These are phyloP conservation scores for Trametes coccinea DNA, from an alignment of 768 basidiomycete species.

Conservation along the genomic window DNA sequence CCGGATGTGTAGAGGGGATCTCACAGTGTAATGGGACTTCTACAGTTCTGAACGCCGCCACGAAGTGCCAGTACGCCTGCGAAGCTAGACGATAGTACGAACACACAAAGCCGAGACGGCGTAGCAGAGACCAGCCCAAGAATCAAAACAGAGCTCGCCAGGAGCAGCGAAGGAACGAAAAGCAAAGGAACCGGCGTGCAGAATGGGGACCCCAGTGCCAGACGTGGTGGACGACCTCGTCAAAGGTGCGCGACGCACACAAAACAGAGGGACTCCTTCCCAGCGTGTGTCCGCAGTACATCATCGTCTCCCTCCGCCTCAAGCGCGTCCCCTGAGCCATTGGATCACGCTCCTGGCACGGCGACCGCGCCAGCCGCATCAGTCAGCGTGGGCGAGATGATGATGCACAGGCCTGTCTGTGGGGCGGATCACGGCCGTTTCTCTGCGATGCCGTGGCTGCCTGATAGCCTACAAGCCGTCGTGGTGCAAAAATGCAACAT, in stretches of 20 bases:
- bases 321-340: neutral
- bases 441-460: neutral
- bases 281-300: neutral
- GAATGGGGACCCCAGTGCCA: slow-evolving; percentile 5
- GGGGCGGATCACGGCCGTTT: slow-evolving; percentile 16
- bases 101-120: neutral
- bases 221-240: slow-evolving; percentile 21
- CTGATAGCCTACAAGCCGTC: slow-evolving; percentile 4
- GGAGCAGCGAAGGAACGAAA: slow-evolving; percentile 21
- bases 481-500: neutral
- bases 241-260: slow-evolving; percentile 13
- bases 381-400: neutral
- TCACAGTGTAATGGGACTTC: too few species aligned
- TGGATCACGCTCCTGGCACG: neutral
- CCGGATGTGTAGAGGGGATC: too few species aligned
- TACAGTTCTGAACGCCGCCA: too few species aligned
- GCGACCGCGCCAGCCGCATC: slow-evolving; percentile 3
- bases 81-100: neutral
- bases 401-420: slow-evolving; percentile 10
- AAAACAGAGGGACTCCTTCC: neutral
- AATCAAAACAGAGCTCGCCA: slow-evolving; percentile 19
- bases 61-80: too few species aligned
- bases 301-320: neutral
- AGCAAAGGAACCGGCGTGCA: slow-evolving; percentile 11
- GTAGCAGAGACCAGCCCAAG: slow-evolving; percentile 22